Conservation (phyloP, 306 rosid genomes). For the Quercus agrifolia region DNA sequence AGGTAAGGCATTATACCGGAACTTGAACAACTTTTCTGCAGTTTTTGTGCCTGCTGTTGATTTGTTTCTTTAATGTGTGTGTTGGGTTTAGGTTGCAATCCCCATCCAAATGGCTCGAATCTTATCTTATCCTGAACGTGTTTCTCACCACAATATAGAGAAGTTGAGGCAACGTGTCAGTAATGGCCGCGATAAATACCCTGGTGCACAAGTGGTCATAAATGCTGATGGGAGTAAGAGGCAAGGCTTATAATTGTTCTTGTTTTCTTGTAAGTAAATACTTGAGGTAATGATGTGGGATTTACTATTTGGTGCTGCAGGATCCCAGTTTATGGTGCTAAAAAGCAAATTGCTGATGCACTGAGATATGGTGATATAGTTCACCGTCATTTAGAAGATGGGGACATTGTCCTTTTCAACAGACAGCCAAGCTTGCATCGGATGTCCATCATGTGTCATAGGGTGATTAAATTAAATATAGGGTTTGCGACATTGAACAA, state of each 20-base stretch:
- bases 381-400: constrained; percentile 94
- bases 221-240: constrained; percentile 51
- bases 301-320: constrained; percentile 40
- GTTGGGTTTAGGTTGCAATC: constrained; percentile 69
- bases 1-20: constrained; percentile 44
- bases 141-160: constrained; percentile 78
- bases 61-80: constrained; percentile 12
- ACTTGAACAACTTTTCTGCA: constrained; percentile 9
- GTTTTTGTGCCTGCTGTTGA: not conserved
- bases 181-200: constrained; percentile 91
- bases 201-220: constrained; percentile 72
- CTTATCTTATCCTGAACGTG: constrained; percentile 86
- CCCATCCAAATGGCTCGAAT: constrained; percentile 93
- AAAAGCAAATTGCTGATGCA: constrained; percentile 69
- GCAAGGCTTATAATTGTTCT: constrained; percentile 29
- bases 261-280: constrained; percentile 9
- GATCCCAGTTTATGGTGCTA: constrained; percentile 34
- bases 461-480: constrained; percentile 51
- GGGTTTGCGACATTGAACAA: not conserved
- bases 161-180: constrained; percentile 87
- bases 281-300: constrained; percentile 13
- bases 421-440: constrained; percentile 98
- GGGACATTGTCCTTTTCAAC: constrained; percentile 87
- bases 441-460: constrained; percentile 96
- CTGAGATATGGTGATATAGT: constrained; percentile 78